Base-by-base conservation (phyloP, 495 filamentous ascomycete genomes). In the Podospora pseudocomata region DNA sequence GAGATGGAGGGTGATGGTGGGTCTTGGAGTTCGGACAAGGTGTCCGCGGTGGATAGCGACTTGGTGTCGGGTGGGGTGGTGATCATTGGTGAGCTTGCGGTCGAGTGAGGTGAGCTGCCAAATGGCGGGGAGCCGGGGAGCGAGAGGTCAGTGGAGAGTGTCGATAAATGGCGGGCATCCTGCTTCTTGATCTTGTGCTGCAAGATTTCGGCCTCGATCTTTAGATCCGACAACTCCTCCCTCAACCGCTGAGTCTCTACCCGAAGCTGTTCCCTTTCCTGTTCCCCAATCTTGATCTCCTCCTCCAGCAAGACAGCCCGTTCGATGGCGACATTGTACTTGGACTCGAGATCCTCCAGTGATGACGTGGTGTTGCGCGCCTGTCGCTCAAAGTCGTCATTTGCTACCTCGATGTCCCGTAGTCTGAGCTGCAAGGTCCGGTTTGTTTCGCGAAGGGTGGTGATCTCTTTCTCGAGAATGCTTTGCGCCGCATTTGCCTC, bases 371-470 rank as follows among this genome's bases (percentile, higher is more conserved):
- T 97, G 73, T 97, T 92, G 67, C 95, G 88, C 67, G 94, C 93
- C 79, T 98, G 93, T 67, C 94, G 89, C 80, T 99, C 95, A 76
- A 93, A 97, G 77, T 99, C 95, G 84, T 99, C 95, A 79, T 99
- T 99, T 70, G 91, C 91, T 44, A 99, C 96, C 78, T 99, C 95
- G 68, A 95, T 97, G 74, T 99, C 96, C 67, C 95, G 88, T 62
- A 99, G 79, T 76, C 86, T 90, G 58, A 97, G 82, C 73, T 94
- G 90, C 60, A 97, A 76, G 23, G 90, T 88, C 70, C 96, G 84
- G 76, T 92, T 94, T 23, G 88, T 74, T 57, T 98, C 94, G 69
- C 95, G 90, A 68, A 99, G 84, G 7, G 84, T 88, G 5, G 95
- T 99, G 70, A 99, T 92, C 80, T 99, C 95, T 80, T 97, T 99